Percentiles rank a stretch among this genome's conserved stretches.
Conservation (phyloP, 345 rosid genomes). For the Eucalyptus pauciflora region DNA sequence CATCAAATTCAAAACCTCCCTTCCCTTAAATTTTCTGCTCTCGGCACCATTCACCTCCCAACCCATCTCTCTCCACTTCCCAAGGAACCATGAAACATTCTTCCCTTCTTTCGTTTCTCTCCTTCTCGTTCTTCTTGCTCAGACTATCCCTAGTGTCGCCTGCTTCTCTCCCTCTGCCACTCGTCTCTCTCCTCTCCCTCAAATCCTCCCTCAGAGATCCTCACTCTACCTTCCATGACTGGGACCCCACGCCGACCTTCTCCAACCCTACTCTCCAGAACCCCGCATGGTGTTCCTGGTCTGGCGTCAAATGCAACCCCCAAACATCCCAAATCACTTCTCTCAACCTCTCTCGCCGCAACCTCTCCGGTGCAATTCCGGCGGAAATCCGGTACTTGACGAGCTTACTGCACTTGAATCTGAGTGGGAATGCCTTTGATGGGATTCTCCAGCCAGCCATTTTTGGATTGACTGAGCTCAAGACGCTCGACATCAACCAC, state of each 20-base stretch:
- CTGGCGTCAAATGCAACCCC: constrained; percentile 56
- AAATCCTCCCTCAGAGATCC: constrained; percentile 62
- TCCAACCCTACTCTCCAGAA: constrained; percentile 15
- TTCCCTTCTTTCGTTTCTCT: not conserved
- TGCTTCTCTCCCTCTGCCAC: constrained; percentile 40
- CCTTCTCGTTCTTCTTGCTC: constrained; percentile 10
- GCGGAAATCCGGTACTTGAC: constrained; percentile 46
- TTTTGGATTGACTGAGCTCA: constrained; percentile 50
- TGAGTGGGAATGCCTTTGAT: constrained; percentile 52
- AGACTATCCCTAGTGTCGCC: constrained; percentile 8
- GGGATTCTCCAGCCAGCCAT: constrained; percentile 45
- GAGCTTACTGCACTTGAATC: constrained; percentile 52
- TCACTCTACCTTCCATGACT: constrained; percentile 44
- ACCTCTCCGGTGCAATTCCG: constrained; percentile 67
- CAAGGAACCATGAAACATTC: constrained; percentile 31
- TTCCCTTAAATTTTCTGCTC: constrained; percentile 46
- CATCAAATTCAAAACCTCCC: constrained; percentile 22
- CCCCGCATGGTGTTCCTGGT: constrained; percentile 83
- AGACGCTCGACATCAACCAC: constrained; percentile 66
- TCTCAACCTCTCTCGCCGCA: constrained; percentile 68
- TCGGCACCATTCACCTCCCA: constrained; percentile 2
- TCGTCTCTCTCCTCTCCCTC: constrained; percentile 57
- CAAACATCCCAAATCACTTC: constrained; percentile 36
- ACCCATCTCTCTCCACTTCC: constrained; percentile 5
- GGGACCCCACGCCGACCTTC: constrained; percentile 27